Evolutionary conservation across 371 early-diverging fungal species (phyloP).

Genomic region (Amoeboaphelidium protococcarum): DNA sequence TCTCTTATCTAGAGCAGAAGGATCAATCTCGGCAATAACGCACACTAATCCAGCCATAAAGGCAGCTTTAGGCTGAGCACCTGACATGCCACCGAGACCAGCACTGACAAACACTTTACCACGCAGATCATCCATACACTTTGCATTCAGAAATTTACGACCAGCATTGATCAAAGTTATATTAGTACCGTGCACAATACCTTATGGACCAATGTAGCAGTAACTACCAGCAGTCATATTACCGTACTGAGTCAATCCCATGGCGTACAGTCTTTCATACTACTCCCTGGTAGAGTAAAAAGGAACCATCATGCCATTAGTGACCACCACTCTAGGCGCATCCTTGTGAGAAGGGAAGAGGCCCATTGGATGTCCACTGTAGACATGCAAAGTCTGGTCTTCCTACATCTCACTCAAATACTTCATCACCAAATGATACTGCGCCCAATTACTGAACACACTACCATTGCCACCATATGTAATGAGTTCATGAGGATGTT

Average conservation of each 20-base stretch:
- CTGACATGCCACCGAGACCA: conserved; percentile 5
- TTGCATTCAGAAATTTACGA: conserved; percentile 1
- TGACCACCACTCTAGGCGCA: conserved; percentile 4
- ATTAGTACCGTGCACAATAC: conserved; percentile 4
- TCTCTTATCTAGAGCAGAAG: conserved; percentile 1
- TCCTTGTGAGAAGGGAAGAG: conserved; percentile 2
- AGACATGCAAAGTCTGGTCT: conserved; percentile 4
- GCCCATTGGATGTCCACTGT: conserved; percentile 4
- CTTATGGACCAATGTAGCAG: conserved; percentile 6
- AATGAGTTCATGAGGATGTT: conserved; percentile 3
- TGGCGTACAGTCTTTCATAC: conserved; percentile 1
- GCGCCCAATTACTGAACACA: conserved; percentile 4
- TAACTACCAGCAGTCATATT: conserved; percentile 4
- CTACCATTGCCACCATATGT: conserved; percentile 4
- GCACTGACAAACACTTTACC: conserved; percentile 4
- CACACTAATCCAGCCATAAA: conserved; percentile 2
- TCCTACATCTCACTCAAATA: conserved; percentile 4
- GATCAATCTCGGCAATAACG: conserved; percentile 3
- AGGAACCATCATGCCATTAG: conserved; percentile 4
- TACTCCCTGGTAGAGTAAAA: conserved; percentile 1
- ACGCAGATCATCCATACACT: background rate
- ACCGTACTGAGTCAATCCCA: conserved; percentile 3
- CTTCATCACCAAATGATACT: conserved; percentile 4
- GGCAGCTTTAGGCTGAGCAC: conserved; percentile 4
- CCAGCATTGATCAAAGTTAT: conserved; percentile 3